phyloP scores from a whole-genome alignment of 345 rosid genomes.

The Acer campestre region DNA sequence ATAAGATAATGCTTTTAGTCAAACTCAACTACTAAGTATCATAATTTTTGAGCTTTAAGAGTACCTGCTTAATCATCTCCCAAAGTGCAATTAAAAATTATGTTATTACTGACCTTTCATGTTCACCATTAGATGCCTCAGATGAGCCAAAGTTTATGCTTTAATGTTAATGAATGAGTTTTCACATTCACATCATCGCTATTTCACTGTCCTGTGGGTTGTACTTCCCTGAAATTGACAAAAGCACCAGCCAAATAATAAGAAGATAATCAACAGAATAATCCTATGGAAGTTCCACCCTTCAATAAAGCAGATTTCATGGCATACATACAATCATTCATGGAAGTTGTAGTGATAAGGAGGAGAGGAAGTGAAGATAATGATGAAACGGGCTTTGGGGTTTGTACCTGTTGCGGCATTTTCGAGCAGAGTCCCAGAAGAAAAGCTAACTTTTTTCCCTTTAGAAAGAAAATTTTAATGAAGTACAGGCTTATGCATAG shows the following conservation, averaged over 20 bases:
- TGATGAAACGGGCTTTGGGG: too few species aligned
- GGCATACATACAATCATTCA: background rate
- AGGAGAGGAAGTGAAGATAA: background rate
- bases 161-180: background rate
- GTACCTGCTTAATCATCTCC: background rate
- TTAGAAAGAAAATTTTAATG: background rate
- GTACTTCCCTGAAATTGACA: background rate
- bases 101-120: background rate
- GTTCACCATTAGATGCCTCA: background rate
- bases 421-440: too few species aligned
- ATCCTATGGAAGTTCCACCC: too few species aligned
- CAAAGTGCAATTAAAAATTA: background rate
- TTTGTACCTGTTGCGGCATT: background rate
- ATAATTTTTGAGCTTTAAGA: background rate
- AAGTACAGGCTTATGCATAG: background rate
- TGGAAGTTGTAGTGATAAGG: background rate
- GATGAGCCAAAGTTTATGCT: background rate
- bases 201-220: background rate
- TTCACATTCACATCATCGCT: background rate
- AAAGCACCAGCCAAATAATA: background rate
- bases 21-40: background rate
- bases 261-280: background rate
- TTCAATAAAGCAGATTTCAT: too few species aligned
- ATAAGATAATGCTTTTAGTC: background rate
- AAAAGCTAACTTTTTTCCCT: background rate